Base-by-base conservation (phyloP, 805 yeast species). In the Saccharomycopsis microspora region DNA sequence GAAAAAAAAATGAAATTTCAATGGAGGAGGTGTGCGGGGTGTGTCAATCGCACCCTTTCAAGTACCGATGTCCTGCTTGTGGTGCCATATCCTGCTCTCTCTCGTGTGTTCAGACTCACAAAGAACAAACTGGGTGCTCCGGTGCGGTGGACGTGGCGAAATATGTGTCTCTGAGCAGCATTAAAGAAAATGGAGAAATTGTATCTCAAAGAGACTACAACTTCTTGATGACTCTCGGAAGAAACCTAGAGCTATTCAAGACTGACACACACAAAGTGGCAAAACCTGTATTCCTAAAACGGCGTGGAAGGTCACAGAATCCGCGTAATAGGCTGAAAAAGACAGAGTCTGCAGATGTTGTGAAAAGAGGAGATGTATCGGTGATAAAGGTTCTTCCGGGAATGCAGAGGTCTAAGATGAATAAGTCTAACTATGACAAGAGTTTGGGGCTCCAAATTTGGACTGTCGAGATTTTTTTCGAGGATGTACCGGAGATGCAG, bases 1-100 rank as follows among this genome's bases (percentile, higher is more conserved):
- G 19, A 19, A 19, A 19, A 19, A 19, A 19, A 19, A 19, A 19
- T 19, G 19, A 19, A 19, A 1, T 1, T 19, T 19, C 19, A 19
- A 19, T 19, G 19, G 19, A 19, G 19, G 32, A 44, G 19, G 50
- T 57, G n/a, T 79, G 83, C 55, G 67, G 63, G 48, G 64, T 76
- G 11, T 79, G 85, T 54, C 59, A 61, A 7, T 56, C 56, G 19
- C 57, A 64, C 4, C 60, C 55, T 30, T 67, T 70, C 48, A 83
- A 80, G 57, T 89, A 89, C 60, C 78, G 72, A 9, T 89, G 97
- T 61, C 96, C 96, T 0, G 80, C 82, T 11, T 89, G 97, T 58
- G 64, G 65, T 4, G 60, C 67, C 4, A 70, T 65, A 48, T 82
- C 90, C 0, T 89, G 97, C 60, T 77, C 84, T 0, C 59, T 85